Evolutionary conservation across 2,329 filamentous ascomycete genomes (phyloP).

Genomic region (Microdochium nivale): DNA sequence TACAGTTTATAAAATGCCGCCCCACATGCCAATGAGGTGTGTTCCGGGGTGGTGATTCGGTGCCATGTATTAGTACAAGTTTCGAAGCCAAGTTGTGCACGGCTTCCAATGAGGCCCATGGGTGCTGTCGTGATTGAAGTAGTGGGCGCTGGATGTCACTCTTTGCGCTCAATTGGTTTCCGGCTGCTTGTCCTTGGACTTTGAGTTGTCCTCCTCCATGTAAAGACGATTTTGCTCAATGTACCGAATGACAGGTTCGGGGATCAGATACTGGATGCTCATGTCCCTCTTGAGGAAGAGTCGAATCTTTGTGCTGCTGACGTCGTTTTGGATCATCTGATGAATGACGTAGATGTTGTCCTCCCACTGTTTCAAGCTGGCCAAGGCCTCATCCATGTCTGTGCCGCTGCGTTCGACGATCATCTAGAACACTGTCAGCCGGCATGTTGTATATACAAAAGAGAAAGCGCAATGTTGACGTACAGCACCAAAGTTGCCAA

Average conservation of each 20-base stretch:
- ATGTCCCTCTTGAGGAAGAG: conserved; percentile 71
- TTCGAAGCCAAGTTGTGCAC: too few species aligned
- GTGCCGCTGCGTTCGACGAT: conserved; percentile 84
- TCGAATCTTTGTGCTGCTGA: conserved; percentile 75
- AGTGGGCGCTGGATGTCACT: background rate
- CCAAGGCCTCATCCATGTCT: conserved; percentile 79
- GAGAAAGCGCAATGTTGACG: background rate
- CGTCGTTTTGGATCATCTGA: conserved; percentile 79
- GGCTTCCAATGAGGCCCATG: background rate
- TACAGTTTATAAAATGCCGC: too few species aligned
- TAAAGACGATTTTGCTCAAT: conserved; percentile 62
- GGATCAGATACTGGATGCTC: conserved; percentile 71
- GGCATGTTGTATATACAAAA: background rate
- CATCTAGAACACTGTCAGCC: conserved; percentile 25
- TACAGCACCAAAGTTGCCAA: conserved; percentile 69
- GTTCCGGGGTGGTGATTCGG: too few species aligned
- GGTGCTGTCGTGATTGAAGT: background rate
- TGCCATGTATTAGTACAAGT: too few species aligned
- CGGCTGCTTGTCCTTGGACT: conserved; percentile 17
- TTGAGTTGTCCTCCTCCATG: conserved; percentile 16
- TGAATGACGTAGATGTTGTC: conserved; percentile 83
- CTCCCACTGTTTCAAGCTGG: conserved; percentile 72
- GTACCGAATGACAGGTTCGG: conserved; percentile 66
- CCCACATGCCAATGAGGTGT: too few species aligned
- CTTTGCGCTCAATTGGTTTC: background rate